Evolutionary conservation across 768 basidiomycete genomes (phyloP).

Genomic region (Tricholoma furcatifolium): DNA sequence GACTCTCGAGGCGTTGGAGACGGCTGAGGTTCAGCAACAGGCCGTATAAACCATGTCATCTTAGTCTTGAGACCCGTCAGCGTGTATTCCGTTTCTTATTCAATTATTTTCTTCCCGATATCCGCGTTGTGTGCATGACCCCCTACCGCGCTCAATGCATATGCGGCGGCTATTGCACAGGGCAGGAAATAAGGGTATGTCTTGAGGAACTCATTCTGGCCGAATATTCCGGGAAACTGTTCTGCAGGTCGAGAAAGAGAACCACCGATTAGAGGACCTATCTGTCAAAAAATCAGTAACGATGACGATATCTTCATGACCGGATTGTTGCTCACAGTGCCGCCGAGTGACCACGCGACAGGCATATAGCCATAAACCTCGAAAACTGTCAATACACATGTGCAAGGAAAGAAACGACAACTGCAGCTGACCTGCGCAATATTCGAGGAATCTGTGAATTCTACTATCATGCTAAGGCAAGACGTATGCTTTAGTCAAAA

Average conservation of each 20-base stretch:
- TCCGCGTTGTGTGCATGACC: constrained; percentile 27
- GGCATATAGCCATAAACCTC: constrained; percentile 55
- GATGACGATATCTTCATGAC: background rate
- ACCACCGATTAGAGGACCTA: too few species aligned
- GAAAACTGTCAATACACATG: too few species aligned
- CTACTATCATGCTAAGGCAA: too few species aligned
- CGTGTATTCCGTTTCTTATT: too few species aligned
- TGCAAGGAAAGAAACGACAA: too few species aligned
- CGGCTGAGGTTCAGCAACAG: background rate
- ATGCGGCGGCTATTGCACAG: constrained; percentile 50
- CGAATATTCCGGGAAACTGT: constrained; percentile 42
- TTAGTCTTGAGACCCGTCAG: constrained; percentile 1
- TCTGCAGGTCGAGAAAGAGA: constrained; percentile 46
- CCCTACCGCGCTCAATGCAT: constrained; percentile 46
- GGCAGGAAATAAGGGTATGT: constrained; percentile 58
- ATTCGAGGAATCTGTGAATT: too few species aligned
- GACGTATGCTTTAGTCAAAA: too few species aligned
- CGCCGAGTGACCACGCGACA: constrained; percentile 22
- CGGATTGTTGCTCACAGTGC: constrained; percentile 11
- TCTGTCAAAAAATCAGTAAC: background rate
- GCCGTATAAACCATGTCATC: constrained; percentile 2
- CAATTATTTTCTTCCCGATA: too few species aligned
- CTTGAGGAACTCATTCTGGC: constrained; percentile 35
- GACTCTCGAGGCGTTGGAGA: constrained; percentile 17
- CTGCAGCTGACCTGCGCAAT: too few species aligned